Conservation (phyloP, 108 stramenopile genomes). For the Skeletonema potamos region DNA sequence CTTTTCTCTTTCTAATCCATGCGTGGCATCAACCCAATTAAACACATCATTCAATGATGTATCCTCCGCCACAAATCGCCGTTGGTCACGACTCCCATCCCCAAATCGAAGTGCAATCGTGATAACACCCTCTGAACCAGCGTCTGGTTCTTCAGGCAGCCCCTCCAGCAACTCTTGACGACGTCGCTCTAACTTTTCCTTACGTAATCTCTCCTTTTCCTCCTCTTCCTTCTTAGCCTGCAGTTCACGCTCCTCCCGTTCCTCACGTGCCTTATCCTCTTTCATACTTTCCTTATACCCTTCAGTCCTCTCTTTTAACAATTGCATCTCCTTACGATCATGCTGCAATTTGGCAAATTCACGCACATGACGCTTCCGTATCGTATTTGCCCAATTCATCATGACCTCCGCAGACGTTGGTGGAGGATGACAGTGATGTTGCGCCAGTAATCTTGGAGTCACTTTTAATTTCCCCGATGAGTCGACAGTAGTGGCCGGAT, state of each 20-base stretch:
- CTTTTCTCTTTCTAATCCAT: conserved; percentile 73
- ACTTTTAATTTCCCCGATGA: conserved; percentile 19
- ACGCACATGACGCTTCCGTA: conserved; percentile 70
- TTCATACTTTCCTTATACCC: conserved; percentile 59
- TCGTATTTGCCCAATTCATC: conserved; percentile 63
- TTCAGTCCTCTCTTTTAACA: conserved; percentile 58
- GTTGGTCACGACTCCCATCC: conserved; percentile 47
- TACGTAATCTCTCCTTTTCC: conserved; percentile 34
- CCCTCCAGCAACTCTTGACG: conserved; percentile 48
- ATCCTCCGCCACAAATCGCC: conserved; percentile 55
- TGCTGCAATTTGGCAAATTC: conserved; percentile 66
- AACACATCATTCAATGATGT: conserved; percentile 59
- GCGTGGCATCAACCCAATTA: conserved; percentile 82
- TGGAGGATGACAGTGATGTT: conserved; percentile 85
- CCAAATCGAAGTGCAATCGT: conserved; percentile 71
- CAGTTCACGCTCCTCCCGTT: conserved; percentile 16
- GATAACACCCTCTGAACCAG: conserved; percentile 43
- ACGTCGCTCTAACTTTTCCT: conserved; percentile 45
- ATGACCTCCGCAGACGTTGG: conserved; percentile 48
- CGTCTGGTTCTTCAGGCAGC: conserved; percentile 59
- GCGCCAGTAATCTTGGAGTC: conserved; percentile 52
- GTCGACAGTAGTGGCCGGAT: conserved; percentile 43
- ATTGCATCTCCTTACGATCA: conserved; percentile 45
- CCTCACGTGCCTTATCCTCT: conserved; percentile 55
- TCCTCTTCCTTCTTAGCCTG: conserved; percentile 28